Conservation (phyloP, 768 basidiomycete genomes). For the Boletus fagicola region DNA sequence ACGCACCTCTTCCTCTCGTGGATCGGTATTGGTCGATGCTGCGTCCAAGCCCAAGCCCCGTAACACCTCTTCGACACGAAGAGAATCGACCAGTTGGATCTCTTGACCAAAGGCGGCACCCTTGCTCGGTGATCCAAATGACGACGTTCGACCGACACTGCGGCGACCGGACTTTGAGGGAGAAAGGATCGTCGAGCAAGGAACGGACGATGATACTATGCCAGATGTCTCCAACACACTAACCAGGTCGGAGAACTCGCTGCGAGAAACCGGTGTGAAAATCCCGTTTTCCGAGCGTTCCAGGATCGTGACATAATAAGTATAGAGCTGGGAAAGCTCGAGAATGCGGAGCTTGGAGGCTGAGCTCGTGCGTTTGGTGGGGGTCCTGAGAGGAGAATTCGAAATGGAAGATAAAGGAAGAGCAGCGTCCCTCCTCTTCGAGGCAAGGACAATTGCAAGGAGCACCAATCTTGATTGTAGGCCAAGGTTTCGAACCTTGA, state of each 20-base stretch:
- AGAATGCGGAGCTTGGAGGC: constrained; percentile 40
- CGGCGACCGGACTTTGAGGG: constrained; percentile 51
- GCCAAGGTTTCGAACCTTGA: constrained; percentile 66
- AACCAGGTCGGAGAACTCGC: constrained; percentile 72
- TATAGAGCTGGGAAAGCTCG: constrained; percentile 60
- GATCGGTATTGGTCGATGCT: constrained; percentile 28
- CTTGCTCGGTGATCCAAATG: constrained; percentile 45
- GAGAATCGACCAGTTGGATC: constrained; percentile 52
- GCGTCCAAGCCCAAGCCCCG: constrained; percentile 55
- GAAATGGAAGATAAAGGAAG: constrained; percentile 48
- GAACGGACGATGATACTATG: constrained; percentile 43
- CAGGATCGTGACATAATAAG: constrained; percentile 62
- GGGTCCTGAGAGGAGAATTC: constrained; percentile 35
- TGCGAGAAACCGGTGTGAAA: constrained; percentile 66
- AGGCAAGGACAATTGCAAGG: constrained; percentile 60
- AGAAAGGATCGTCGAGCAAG: constrained; percentile 33
- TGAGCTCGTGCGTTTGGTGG: constrained; percentile 53
- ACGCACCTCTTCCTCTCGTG: constrained; percentile 43
- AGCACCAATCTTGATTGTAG: constrained; percentile 74
- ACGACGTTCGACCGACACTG: constrained; percentile 53
- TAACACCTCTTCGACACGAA: constrained; percentile 67
- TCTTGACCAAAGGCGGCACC: constrained; percentile 41
- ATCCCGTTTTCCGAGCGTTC: constrained; percentile 51
- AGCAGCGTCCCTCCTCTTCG: constrained; percentile 57
- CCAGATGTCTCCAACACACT: constrained; percentile 74